Conservation (phyloP, 2,329 filamentous ascomycete genomes). For the Alternaria alternata region DNA sequence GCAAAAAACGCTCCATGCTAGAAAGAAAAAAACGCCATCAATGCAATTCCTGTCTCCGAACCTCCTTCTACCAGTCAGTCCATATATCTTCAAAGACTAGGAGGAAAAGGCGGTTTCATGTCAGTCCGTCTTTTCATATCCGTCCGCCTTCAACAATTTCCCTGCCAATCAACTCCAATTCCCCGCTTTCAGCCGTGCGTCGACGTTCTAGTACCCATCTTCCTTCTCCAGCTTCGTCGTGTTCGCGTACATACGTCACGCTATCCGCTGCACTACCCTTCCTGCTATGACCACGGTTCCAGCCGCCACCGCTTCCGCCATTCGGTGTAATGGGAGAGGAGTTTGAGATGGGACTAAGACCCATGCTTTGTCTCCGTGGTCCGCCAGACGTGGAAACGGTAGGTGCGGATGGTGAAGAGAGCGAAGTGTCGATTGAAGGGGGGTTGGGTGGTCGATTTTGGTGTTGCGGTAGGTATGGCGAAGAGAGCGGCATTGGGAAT, state of each 20-base stretch:
- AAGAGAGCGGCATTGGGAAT: slow-evolving; percentile 34
- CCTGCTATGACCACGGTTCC: slow-evolving; percentile 45
- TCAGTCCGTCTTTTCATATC: slow-evolving; percentile 20
- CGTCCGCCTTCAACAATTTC: slow-evolving; percentile 68
- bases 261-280: slow-evolving; percentile 67
- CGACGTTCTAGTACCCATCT: slow-evolving; percentile 76
- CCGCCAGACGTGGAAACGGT: slow-evolving; percentile 30
- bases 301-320: slow-evolving; percentile 28
- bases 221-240: slow-evolving; percentile 65
- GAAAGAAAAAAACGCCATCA: background rate
- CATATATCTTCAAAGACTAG: background rate
- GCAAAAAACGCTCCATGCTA: background rate
- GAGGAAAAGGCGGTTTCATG: background rate
- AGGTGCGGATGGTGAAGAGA: slow-evolving; percentile 33
- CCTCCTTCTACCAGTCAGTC: background rate
- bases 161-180: slow-evolving; percentile 70
- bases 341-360: slow-evolving; percentile 45
- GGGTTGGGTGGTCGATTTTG: slow-evolving; percentile 27
- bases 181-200: slow-evolving; percentile 70
- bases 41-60: background rate
- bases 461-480: slow-evolving; percentile 30
- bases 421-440: slow-evolving; percentile 34
- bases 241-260: slow-evolving; percentile 71
- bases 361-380: slow-evolving; percentile 39
- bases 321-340: slow-evolving; percentile 44